Evolutionary conservation across 257 asterid species (phyloP).

Genomic region (Solanum corneliomulleri): DNA sequence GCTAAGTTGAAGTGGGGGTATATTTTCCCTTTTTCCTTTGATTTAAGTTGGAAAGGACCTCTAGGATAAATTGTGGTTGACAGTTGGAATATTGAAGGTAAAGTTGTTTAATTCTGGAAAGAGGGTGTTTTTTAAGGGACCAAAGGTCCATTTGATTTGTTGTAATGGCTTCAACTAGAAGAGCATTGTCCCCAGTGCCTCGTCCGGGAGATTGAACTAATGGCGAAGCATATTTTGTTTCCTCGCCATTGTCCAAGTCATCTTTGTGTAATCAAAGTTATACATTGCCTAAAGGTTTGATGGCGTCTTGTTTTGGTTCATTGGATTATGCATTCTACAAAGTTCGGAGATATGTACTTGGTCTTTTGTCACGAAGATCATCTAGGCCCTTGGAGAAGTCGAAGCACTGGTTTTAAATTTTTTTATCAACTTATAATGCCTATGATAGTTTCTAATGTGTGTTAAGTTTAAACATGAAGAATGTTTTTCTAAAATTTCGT

Average conservation of each 20-base stretch:
- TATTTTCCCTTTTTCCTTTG: neutral
- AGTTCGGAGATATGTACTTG: constrained; percentile 22
- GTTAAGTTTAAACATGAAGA: too few relatives aligned
- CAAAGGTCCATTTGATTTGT: neutral
- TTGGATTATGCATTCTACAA: constrained; percentile 37
- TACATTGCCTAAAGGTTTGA: constrained; percentile 11
- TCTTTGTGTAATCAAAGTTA: constrained; percentile 34
- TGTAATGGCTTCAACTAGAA: constrained; percentile 60
- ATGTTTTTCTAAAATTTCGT: too few relatives aligned
- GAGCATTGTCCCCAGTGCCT: constrained; percentile 55
- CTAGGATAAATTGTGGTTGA: neutral
- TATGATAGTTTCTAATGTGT: too few relatives aligned
- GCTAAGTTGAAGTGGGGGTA: neutral
- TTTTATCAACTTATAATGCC: too few relatives aligned
- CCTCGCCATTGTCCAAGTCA: constrained; percentile 53
- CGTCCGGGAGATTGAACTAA: constrained; percentile 27
- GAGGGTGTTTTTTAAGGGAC: neutral
- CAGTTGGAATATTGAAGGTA: neutral
- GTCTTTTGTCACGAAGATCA: constrained; percentile 37
- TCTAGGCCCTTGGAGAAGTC: constrained; percentile 38
- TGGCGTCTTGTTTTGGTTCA: constrained; percentile 25
- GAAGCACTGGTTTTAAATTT: constrained; percentile 1
- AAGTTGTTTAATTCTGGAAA: neutral
- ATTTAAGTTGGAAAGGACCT: neutral
- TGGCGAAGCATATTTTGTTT: constrained; percentile 45